These are phyloP conservation scores for Ambrosiella xylebori DNA, from an alignment of 2,329 filamentous ascomycete species.

Conservation along the genomic window DNA sequence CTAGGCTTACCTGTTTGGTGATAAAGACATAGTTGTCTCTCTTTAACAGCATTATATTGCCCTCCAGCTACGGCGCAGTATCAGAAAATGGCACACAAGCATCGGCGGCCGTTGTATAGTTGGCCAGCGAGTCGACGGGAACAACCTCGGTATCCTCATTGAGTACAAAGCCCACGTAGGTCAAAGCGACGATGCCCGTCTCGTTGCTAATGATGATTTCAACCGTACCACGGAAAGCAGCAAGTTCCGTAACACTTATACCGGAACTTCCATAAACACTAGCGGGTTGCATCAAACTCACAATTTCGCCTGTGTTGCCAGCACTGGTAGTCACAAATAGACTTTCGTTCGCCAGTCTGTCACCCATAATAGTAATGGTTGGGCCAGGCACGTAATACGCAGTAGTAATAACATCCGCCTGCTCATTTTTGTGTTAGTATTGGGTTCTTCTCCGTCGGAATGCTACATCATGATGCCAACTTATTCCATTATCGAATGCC, in stretches of 20 bases:
- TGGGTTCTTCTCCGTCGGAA: too few species aligned
- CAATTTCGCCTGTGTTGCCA: conserved; percentile 31
- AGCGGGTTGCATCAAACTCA: not conserved
- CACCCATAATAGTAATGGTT: conserved; percentile 25
- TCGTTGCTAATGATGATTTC: not conserved
- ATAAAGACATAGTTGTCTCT: too few species aligned
- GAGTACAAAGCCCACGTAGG: too few species aligned
- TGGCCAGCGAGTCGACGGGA: not conserved
- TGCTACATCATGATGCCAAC: not conserved
- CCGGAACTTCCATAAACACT: too few species aligned
- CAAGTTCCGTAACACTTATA: too few species aligned
- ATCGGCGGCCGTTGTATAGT: too few species aligned
- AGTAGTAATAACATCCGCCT: not conserved
- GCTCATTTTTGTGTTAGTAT: not conserved
- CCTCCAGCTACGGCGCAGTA: too few species aligned
- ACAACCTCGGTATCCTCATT: not conserved
- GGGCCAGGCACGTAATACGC: conserved; percentile 21
- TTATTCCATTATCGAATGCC: conserved; percentile 19
- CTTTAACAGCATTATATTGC: too few species aligned
- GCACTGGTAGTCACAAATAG: conserved; percentile 32
- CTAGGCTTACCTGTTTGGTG: too few species aligned
- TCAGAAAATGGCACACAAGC: too few species aligned
- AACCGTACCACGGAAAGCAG: not conserved
- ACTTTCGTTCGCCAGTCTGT: conserved; percentile 26
- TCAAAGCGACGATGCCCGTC: not conserved